phyloP scores from a whole-genome alignment of 352 stramenopile species.

The Phytophthora crassamura region DNA sequence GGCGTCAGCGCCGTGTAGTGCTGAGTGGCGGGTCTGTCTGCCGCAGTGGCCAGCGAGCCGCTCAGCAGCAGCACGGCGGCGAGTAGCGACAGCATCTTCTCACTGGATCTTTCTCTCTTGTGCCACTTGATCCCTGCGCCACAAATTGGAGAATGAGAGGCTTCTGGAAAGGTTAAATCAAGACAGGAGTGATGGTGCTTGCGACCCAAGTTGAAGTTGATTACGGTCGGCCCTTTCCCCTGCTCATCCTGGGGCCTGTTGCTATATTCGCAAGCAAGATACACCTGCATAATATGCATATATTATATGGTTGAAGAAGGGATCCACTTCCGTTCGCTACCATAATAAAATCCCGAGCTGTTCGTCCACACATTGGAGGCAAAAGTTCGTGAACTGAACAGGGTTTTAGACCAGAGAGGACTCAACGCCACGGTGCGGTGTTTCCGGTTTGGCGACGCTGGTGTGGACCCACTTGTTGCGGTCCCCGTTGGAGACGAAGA shows the following conservation, averaged over 20 bases:
- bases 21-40: constrained; percentile 50
- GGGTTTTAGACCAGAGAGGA: constrained; percentile 29
- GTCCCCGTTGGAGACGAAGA: constrained; percentile 57
- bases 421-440: constrained; percentile 17
- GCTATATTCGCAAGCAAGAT: too few relatives aligned
- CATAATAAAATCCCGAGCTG: too few relatives aligned
- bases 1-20: constrained; percentile 72
- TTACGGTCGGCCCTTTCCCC: too few relatives aligned
- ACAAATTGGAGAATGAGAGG: constrained; percentile 20
- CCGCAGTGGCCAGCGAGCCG: background rate
- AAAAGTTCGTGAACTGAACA: constrained; percentile 15
- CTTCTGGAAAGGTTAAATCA: too few relatives aligned
- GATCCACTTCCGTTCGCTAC: too few relatives aligned
- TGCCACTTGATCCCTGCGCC: background rate
- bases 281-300: too few relatives aligned
- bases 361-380: background rate
- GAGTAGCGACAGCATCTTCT: constrained; percentile 17
- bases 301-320: too few relatives aligned
- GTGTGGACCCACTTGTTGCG: constrained; percentile 71
- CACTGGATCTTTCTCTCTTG: background rate
- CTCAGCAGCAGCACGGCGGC: constrained; percentile 7
- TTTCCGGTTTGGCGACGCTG: constrained; percentile 36
- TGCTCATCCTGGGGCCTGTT: too few relatives aligned
- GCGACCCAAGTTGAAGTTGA: background rate
- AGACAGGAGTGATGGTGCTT: background rate